phyloP scores from a whole-genome alignment of 495 filamentous ascomycete genomes.

The Penicillium herquei region DNA sequence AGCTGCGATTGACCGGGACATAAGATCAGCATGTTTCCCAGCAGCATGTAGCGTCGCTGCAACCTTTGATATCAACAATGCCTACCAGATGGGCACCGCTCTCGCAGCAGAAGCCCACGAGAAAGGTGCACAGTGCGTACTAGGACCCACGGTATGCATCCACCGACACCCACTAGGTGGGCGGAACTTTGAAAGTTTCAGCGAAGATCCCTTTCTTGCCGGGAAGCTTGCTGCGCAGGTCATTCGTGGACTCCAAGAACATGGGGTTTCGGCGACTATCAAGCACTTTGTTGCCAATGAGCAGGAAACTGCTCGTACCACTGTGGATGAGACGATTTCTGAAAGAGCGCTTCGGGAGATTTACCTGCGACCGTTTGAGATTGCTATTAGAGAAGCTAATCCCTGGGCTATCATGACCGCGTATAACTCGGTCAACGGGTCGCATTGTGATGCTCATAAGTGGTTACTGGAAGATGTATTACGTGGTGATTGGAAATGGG shows the following conservation, averaged over 20 bases:
- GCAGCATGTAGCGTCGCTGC: no score
- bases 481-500: conserved; percentile 66
- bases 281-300: conserved; percentile 78
- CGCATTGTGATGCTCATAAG: conserved; percentile 60
- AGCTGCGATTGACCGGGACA: no score
- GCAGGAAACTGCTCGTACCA: conserved; percentile 63
- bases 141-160: conserved; percentile 76
- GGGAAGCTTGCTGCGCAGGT: conserved; percentile 59
- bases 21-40: no score
- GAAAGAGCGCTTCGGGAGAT: conserved; percentile 70
- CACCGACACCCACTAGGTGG: conserved; percentile 67
- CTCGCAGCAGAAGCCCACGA: no score
- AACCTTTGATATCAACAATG: no score
- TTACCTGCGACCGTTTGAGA: conserved; percentile 69
- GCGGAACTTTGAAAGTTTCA: conserved; percentile 69
- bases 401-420: conserved; percentile 70
- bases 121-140: not conserved
- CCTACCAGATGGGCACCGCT: no score
- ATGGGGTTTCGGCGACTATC: conserved; percentile 60
- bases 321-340: conserved; percentile 59
- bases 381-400: conserved; percentile 58
- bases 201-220: conserved; percentile 69
- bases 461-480: conserved; percentile 54
- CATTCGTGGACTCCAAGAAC: conserved; percentile 63
- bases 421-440: conserved; percentile 73